Conservation (phyloP, 768 basidiomycete species). For the Kwoniella dejecticola region DNA sequence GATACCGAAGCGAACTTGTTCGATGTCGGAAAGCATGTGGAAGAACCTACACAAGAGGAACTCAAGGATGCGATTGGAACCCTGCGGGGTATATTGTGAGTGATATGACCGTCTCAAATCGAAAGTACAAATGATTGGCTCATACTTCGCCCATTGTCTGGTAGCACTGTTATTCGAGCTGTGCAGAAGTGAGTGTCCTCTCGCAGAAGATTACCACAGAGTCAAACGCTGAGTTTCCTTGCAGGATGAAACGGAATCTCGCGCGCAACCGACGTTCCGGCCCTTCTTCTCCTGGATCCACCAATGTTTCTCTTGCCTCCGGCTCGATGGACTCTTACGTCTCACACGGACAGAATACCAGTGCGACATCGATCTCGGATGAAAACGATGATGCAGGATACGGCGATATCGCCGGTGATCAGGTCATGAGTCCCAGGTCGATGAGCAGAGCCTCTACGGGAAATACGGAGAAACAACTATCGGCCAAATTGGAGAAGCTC, state of each 20-base stretch:
- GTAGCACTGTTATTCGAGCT: constrained; percentile 53
- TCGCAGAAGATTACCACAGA: too few relatives aligned
- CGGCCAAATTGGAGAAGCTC: constrained; percentile 15
- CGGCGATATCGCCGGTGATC: constrained; percentile 11
- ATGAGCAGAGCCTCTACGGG: constrained; percentile 12
- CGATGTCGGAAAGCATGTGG: constrained; percentile 50
- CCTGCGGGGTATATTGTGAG: constrained; percentile 52
- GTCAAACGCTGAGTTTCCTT: too few relatives aligned
- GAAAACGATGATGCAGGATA: constrained; percentile 20
- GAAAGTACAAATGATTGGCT: neutral
- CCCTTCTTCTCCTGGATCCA: constrained; percentile 24
- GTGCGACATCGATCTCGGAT: constrained; percentile 20
- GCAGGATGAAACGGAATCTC: too few relatives aligned
- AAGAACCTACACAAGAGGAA: constrained; percentile 54
- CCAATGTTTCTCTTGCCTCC: constrained; percentile 24
- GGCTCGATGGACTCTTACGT: constrained; percentile 49
- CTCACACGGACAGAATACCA: constrained; percentile 20
- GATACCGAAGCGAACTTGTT: constrained; percentile 48
- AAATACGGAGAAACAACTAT: constrained; percentile 5
- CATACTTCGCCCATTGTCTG: too few relatives aligned
- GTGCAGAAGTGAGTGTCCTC: constrained; percentile 45
- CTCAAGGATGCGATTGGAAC: constrained; percentile 47
- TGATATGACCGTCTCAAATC: neutral
- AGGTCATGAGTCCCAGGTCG: constrained; percentile 13
- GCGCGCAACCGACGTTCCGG: constrained; percentile 23